Percentiles rank a stretch among this genome's conserved stretches.
These are phyloP conservation scores for Hanseniaspora vineae DNA, from an alignment of 805 yeast genomes.

Conservation along the genomic window DNA sequence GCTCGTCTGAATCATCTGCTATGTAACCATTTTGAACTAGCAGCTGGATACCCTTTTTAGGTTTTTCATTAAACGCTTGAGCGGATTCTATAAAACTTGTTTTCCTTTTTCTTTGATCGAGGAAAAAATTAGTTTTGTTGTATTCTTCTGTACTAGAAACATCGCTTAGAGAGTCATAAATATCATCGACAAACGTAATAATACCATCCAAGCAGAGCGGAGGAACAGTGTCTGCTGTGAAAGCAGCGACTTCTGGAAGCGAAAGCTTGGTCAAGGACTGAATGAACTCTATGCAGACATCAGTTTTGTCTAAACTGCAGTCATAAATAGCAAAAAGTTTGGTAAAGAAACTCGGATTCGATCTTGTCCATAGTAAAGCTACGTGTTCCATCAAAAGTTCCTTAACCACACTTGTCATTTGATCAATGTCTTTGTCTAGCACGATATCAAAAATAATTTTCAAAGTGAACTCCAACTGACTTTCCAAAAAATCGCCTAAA, in stretches of 20 bases:
- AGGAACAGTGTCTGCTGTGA: constrained; percentile 78
- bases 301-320: constrained; percentile 79
- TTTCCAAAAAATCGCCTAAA: constrained; percentile 49
- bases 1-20: constrained; percentile 35
- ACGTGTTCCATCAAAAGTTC: constrained; percentile 78
- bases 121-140: constrained; percentile 8
- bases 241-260: constrained; percentile 70
- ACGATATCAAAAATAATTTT: constrained; percentile 50
- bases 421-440: constrained; percentile 7
- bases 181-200: constrained; percentile 51
- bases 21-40: constrained; percentile 59
- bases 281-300: constrained; percentile 53
- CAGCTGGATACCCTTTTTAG: constrained; percentile 58
- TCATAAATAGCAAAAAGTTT: constrained; percentile 73
- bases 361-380: constrained; percentile 69
- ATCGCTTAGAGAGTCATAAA: constrained; percentile 33
- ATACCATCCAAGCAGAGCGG: constrained; percentile 88
- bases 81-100: constrained; percentile 69
- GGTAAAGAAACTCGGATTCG: constrained; percentile 57
- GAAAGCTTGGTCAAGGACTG: constrained; percentile 66
- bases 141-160: constrained; percentile 11
- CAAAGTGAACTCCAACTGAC: constrained; percentile 69
- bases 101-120: constrained; percentile 35
- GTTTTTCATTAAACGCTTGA: constrained; percentile 61
- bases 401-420: constrained; percentile 35